Conservation (phyloP, 257 asterid species). For the Nicotiana tomentosiformis region DNA sequence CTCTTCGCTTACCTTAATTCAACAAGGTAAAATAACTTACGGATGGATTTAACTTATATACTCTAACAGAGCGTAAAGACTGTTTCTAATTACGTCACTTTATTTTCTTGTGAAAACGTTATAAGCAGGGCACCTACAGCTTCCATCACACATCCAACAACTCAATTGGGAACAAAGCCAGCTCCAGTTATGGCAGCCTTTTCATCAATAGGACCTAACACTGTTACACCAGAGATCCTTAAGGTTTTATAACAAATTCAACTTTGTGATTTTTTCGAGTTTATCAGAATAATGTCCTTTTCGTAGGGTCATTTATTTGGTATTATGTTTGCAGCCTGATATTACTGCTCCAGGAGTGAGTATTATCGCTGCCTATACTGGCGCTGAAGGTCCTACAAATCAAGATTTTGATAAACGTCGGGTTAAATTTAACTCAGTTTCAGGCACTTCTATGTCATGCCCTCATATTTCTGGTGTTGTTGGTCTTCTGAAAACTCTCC, state of each 20-base stretch:
- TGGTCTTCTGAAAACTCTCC: conserved; percentile 74
- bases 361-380: conserved; percentile 74
- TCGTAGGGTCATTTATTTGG: not conserved
- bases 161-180: conserved; percentile 58
- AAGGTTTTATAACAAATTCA: conserved; percentile 37
- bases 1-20: conserved; percentile 43
- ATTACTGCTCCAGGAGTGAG: conserved; percentile 95
- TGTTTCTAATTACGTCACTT: not conserved
- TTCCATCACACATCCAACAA: conserved; percentile 29
- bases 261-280: no score
- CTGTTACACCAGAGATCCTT: conserved; percentile 61
- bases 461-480: conserved; percentile 87
- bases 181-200: conserved; percentile 93
- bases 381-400: conserved; percentile 65
- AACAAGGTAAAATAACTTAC: conserved; percentile 36
- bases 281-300: not conserved
- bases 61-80: not conserved
- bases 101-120: not conserved
- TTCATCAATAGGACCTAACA: conserved; percentile 73
- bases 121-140: not conserved
- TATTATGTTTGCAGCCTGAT: conserved; percentile 64
- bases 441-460: conserved; percentile 98
- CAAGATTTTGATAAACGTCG: conserved; percentile 57
- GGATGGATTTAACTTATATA: not conserved
- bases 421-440: conserved; percentile 47